Conservation (phyloP, 441 rosid genomes). For the Euphorbia schlechtendalii region DNA sequence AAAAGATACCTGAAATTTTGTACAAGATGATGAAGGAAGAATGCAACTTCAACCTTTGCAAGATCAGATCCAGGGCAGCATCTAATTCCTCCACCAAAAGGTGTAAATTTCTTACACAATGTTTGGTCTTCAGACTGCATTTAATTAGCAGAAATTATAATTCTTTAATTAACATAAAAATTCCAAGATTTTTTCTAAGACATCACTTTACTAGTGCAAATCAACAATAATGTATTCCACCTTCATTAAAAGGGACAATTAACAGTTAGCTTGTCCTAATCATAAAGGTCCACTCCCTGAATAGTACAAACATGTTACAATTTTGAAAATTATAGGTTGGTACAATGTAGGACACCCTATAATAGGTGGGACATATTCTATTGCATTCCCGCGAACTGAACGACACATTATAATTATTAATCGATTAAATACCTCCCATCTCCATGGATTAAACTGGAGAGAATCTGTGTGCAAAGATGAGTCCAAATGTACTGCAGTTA, state of each 20-base stretch:
- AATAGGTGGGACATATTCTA: too few species aligned
- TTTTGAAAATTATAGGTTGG: not conserved
- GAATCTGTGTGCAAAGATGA: conserved; percentile 36
- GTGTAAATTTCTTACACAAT: conserved; percentile 44
- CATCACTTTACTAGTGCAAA: too few species aligned
- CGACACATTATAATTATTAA: not conserved
- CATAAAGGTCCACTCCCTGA: conserved; percentile 15
- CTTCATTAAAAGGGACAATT: not conserved
- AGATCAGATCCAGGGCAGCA: conserved; percentile 66
- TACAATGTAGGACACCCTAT: conserved; percentile 12
- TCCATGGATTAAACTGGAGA: conserved; percentile 49
- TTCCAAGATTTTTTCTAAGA: too few species aligned
- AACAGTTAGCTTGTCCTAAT: conserved; percentile 15
- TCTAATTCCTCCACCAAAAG: conserved; percentile 70
- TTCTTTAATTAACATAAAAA: too few species aligned
- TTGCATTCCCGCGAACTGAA: too few species aligned
- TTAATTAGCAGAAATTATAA: not conserved
- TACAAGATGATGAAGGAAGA: conserved; percentile 61
- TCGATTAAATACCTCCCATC: conserved; percentile 48
- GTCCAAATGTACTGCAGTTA: conserved; percentile 52
- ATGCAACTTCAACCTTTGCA: conserved; percentile 56
- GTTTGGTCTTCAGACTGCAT: conserved; percentile 37
- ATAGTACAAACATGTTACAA: not conserved
- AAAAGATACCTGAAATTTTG: conserved; percentile 42
- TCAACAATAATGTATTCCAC: not conserved